Evolutionary conservation across 2,329 filamentous ascomycete species (phyloP), one percentile per base, ranked within the genome.

Genomic region (Daldinia eschscholtzii): DNA sequence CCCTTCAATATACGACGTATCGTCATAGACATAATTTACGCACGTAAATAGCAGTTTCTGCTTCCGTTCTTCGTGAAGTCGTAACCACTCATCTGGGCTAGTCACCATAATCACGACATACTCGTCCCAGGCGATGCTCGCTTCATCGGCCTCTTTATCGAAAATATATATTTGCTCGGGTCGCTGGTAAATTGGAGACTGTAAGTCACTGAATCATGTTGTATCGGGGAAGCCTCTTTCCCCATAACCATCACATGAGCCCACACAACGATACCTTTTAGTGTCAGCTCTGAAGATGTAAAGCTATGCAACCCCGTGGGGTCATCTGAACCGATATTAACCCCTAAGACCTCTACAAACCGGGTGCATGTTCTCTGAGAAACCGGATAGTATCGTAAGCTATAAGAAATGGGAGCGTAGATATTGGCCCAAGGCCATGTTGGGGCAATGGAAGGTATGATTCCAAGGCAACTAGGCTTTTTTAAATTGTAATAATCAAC

Each of bases 341-440:
- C 18, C 26, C 12, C 18, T 15, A 57, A 26, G 7, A 42, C 23
- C 20, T 41, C 18, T 57, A 23, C 35, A 10, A 42, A 30, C 12
- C 20, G 13, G 6, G 18, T 57, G 18, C 1, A 18, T 35, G 6
- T 2, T 1, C 15, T 1, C 3, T 15, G 30, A 33, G 30, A 3
- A 6, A 6, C 30, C 9, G 30, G 6, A 10, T 33, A 6, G 30
- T 33, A 23, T 33, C 30, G 30, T 2, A 23, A 23, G 20, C 20
- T 23, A 23, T 23, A 23, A 23, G 4, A 26, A 6, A 28, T 23
- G 12, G 10, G 5, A 23, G 18, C 12, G 15, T 41, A 42, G 13
- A 57, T 41, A 42, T 30, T 57, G 1, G 53, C 53, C 53, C 53
- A 57, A n/a, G 53, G 42, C 53, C 53, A 57, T 15, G 53, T 57